Conservation (phyloP, 2,329 filamentous ascomycete species). For the Blumeriella jaapii region DNA sequence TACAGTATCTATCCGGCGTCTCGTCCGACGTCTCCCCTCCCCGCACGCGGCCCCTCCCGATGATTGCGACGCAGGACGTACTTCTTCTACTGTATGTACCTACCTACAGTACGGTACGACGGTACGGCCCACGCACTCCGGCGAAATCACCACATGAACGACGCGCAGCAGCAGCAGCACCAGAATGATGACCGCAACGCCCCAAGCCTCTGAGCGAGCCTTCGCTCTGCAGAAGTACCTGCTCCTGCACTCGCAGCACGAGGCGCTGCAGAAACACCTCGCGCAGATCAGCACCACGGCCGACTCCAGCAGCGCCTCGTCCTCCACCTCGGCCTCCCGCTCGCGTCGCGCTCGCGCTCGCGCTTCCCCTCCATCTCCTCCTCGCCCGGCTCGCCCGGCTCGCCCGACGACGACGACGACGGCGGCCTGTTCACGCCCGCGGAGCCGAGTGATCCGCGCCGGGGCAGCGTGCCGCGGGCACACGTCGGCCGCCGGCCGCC, state of each 20-base stretch:
- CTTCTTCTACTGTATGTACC: too few species aligned
- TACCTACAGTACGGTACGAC: too few species aligned
- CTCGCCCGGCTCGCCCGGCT: constrained; percentile 7
- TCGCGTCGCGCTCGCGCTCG: constrained; percentile 8
- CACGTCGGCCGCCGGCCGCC: constrained; percentile 9
- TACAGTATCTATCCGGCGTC: too few species aligned
- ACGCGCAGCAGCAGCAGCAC: too few species aligned
- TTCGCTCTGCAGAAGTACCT: constrained; percentile 29
- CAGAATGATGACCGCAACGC: constrained; percentile 14
- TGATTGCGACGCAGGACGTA: too few species aligned
- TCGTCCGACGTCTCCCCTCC: too few species aligned
- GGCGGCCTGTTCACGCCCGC: constrained; percentile 6
- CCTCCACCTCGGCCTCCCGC: constrained; percentile 1
- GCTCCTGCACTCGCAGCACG: constrained; percentile 27
- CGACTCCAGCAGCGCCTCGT: too few species aligned
- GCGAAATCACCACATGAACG: too few species aligned
- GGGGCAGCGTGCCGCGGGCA: too few species aligned
- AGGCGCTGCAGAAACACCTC: constrained; percentile 26
- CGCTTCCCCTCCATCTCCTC: constrained; percentile 16
- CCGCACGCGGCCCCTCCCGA: too few species aligned
- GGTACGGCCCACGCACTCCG: too few species aligned
- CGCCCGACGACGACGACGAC: constrained; percentile 10
- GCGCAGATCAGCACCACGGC: constrained; percentile 16
- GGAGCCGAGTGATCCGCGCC: too few species aligned
- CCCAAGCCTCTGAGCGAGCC: constrained; percentile 22